These are phyloP conservation scores for Taiozyma onychis DNA, from an alignment of 1,139 yeast genomes.

Conservation along the genomic window DNA sequence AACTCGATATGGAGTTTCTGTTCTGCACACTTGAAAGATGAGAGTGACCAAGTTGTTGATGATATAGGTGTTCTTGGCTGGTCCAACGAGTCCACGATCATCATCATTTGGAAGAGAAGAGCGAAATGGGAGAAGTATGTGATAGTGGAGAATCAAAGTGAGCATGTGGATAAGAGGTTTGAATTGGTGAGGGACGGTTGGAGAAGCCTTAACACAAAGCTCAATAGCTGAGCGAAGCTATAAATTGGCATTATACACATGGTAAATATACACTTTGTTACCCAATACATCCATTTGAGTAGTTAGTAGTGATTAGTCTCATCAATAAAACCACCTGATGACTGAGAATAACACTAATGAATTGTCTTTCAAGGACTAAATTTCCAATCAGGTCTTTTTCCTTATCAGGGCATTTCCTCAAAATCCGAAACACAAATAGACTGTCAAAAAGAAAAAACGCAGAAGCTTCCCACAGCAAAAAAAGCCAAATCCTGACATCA, in stretches of 20 bases:
- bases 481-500: neutral
- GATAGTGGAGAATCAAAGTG: slow-evolving; percentile 44
- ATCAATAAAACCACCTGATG: no score
- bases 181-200: slow-evolving; percentile 71
- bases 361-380: no score
- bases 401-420: neutral
- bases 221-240: neutral
- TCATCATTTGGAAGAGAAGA: slow-evolving; percentile 66
- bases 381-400: neutral
- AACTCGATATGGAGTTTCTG: slow-evolving; percentile 89
- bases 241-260: no score
- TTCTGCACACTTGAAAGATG: slow-evolving; percentile 55
- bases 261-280: no score
- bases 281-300: no score
- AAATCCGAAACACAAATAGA: neutral
- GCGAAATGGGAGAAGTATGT: slow-evolving; percentile 85
- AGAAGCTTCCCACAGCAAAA: neutral
- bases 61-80: slow-evolving; percentile 74
- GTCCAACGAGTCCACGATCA: slow-evolving; percentile 62
- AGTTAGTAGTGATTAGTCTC: no score
- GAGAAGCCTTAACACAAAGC: slow-evolving; percentile 43
- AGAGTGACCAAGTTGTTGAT: slow-evolving; percentile 24
- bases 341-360: no score
- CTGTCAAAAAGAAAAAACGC: neutral
- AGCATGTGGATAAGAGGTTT: slow-evolving; percentile 34